These are phyloP conservation scores for Prosopis cineraria DNA, from an alignment of 306 rosid species.

Conservation along the genomic window DNA sequence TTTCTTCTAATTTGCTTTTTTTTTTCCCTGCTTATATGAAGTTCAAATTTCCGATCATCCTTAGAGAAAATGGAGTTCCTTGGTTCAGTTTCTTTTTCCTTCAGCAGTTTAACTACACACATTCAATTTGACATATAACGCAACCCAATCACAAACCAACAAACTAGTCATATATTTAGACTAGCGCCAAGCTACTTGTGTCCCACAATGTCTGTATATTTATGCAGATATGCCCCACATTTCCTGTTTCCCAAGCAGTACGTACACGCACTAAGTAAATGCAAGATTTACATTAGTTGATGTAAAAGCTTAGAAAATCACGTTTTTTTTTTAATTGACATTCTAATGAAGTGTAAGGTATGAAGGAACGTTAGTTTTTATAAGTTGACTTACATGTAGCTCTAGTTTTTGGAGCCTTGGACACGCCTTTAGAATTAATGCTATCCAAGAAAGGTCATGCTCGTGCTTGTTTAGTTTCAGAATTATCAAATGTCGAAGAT, in stretches of 20 bases:
- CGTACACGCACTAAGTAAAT: background rate
- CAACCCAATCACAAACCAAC: background rate
- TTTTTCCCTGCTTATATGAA: too few relatives aligned
- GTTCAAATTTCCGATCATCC: background rate
- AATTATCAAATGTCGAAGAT: constrained; percentile 33
- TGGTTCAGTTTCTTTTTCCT: background rate
- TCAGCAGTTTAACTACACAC: background rate
- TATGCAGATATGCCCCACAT: background rate
- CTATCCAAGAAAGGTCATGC: constrained; percentile 36
- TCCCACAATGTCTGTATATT: too few relatives aligned
- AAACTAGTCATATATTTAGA: background rate
- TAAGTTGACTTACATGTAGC: constrained; percentile 44
- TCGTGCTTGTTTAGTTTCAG: constrained; percentile 13
- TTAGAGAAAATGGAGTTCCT: background rate
- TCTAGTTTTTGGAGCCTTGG: constrained; percentile 38
- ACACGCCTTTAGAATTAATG: constrained; percentile 10
- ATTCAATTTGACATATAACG: background rate
- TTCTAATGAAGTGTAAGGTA: background rate
- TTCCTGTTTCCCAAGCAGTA: background rate
- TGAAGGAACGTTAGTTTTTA: too few relatives aligned
- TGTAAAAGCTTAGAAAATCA: too few relatives aligned
- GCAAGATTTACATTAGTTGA: background rate
- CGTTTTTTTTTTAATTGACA: too few relatives aligned
- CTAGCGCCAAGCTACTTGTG: too few relatives aligned
- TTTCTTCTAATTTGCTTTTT: background rate